Base-by-base conservation (phyloP, 2,329 filamentous ascomycete genomes). In the Phoma herbarum region DNA sequence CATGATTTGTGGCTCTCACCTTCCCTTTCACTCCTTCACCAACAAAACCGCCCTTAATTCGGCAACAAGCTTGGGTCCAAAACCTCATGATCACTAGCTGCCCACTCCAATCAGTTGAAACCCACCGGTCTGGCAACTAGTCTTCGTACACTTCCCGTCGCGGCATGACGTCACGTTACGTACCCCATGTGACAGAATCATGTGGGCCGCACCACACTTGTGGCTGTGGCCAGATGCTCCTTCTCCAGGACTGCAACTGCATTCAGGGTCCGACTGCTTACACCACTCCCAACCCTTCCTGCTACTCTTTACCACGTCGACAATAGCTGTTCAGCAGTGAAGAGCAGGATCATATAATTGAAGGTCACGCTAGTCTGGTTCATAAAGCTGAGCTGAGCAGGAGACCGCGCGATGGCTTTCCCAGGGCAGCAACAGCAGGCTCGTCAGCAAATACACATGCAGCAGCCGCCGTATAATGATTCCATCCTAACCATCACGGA, bases 401-500 rank as follows among this genome's bases (percentile, higher is more conserved):
- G 26, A 57, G 41, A 16, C 50, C 31, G 26, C 26, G 35, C 37
- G 4, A 67, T 66, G 64, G 51, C 61, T n/a, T 63, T 58, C 14
- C 60, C 66, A 11, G 56, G 50, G 25, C 52, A 55, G 44, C 45
- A 56, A 18, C 56, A 58, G 31, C 55, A 54, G 28, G n/a, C 22
- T 16, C 51, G 54, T 8, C 57, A 54, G 18, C 63, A 67, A 16
- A 58, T 63, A 62, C 60, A 68, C 23, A 64, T 67, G 63, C 62
- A 64, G 28, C 60, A 43, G 14, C 69, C 70, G 23, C 60, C 67
- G 14, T 78, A 78, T 57, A 76, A 76, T 53, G 76, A 78, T 46
- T 66, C 75, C 6, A 79, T 80, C 54, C 66, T 81, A 35, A 79
- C 77, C 14, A 75, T 81, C 50, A 81, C 80, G 2, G 67, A 71